phyloP scores from a whole-genome alignment of 345 rosid species.

The Hypericum androsaemum region DNA sequence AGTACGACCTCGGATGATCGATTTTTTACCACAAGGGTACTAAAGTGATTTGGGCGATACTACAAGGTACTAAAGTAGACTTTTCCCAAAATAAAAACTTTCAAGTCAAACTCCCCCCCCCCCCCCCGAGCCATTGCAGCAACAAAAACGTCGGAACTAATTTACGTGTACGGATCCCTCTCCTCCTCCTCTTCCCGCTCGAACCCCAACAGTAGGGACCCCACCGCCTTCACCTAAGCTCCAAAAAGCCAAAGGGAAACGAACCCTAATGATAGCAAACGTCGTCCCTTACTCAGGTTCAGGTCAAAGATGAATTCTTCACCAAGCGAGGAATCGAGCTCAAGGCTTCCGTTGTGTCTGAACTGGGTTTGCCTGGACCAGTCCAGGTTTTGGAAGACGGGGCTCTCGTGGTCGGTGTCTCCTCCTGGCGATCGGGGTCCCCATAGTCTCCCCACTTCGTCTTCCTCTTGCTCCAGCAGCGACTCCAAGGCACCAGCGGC shows the following conservation, averaged over 20 bases:
- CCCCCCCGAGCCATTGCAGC: too few relatives aligned
- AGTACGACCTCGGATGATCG: too few relatives aligned
- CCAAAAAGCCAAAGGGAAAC: constrained; percentile 29
- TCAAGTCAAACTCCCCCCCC: too few relatives aligned
- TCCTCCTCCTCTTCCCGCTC: constrained; percentile 3
- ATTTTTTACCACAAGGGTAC: too few relatives aligned
- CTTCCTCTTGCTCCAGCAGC: constrained; percentile 50
- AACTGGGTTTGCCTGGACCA: constrained; percentile 52
- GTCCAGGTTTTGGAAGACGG: constrained; percentile 38
- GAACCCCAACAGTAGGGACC: neutral
- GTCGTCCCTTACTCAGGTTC: constrained; percentile 6
- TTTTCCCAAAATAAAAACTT: too few relatives aligned
- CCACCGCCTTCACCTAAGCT: constrained; percentile 7
- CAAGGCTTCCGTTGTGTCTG: constrained; percentile 36
- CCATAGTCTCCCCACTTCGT: constrained; percentile 64
- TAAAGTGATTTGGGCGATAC: too few relatives aligned
- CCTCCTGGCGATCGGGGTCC: constrained; percentile 45
- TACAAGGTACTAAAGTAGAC: too few relatives aligned
- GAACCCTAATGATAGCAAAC: constrained; percentile 8
- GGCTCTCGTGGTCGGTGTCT: constrained; percentile 67
- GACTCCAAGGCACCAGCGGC: constrained; percentile 57
- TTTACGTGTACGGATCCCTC: neutral
- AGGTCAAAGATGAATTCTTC: constrained; percentile 3
- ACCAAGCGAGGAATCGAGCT: constrained; percentile 20
- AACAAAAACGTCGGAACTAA: neutral